These are phyloP conservation scores for Dendrobium chrysotoxum DNA, from an alignment of 106 monocot genomes.

Conservation along the genomic window DNA sequence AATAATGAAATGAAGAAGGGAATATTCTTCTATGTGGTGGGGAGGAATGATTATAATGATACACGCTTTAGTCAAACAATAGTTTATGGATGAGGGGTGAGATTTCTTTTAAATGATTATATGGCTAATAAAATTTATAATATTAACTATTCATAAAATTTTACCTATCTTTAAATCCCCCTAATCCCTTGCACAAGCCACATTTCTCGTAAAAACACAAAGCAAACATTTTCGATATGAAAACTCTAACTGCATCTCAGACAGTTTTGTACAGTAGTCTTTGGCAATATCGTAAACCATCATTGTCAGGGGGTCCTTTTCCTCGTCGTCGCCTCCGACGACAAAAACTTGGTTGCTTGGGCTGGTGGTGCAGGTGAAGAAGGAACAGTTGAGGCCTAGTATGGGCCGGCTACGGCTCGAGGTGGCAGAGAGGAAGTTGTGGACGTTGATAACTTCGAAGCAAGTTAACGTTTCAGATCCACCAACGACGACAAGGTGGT, in stretches of 20 bases:
- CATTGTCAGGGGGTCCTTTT: conserved; percentile 41
- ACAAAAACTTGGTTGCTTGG: conserved; percentile 19
- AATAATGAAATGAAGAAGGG: too few relatives aligned
- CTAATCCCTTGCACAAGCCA: background rate
- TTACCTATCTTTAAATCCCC: background rate
- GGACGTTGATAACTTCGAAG: conserved; percentile 16
- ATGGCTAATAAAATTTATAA: too few relatives aligned
- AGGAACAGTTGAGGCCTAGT: conserved; percentile 30
- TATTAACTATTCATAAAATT: too few relatives aligned
- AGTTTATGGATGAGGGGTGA: too few relatives aligned
- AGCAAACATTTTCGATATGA: too few relatives aligned
- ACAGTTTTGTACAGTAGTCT: conserved; percentile 31
- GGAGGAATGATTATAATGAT: too few relatives aligned
- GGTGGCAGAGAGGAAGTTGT: conserved; percentile 18
- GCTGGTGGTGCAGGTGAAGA: conserved; percentile 36
- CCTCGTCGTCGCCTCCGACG: conserved; percentile 59
- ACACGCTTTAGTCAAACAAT: too few relatives aligned
- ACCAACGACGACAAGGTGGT: conserved; percentile 27
- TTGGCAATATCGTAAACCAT: conserved; percentile 27
- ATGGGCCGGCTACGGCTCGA: conserved; percentile 28
- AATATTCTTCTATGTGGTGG: too few relatives aligned
- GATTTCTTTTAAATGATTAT: too few relatives aligned
- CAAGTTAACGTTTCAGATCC: conserved; percentile 33
- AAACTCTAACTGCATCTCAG: conserved; percentile 17
- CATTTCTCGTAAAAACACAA: too few relatives aligned